Base-by-base conservation (phyloP, 2,329 filamentous ascomycete species). In the Diplodia sapinea region DNA sequence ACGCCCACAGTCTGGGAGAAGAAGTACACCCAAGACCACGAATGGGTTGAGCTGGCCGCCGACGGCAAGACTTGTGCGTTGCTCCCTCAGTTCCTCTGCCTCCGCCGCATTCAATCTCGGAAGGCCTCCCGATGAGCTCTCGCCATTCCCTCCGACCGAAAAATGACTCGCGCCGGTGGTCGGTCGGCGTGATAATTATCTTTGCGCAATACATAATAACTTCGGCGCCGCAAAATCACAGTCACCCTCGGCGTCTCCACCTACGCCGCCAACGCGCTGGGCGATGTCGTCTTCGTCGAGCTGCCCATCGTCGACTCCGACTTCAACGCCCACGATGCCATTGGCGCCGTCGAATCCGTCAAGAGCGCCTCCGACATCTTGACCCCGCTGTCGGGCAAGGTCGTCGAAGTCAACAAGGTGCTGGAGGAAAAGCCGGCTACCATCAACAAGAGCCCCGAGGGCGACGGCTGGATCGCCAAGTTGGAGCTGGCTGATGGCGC, bases 301-400 rank as follows among this genome's bases (percentile, higher is more conserved):
- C 90, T 99, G 36, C 95, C 95, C 67, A 84, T 89, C 72, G 77
- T 85, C 67, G 90, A 88, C 71, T 83, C 89, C 73, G 87, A 90
- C 74, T 86, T 96, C 70, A 81, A 82, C 68, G 86, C 89, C 68
- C 93, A 93, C 75, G 94, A 98, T 77, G 86, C 91, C 71, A 91
- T 98, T 73, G 95, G 95, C 72, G 93, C 94, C 69, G 94, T 99
- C 74, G 95, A 99, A 84, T 97, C 93, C 2, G 95, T 99, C 80
- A 99, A 99, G 86, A 95, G 91, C 70, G 95, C 95, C n/a, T 94
- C 92, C 71, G 95, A 99, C 79, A 97, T 99, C 84, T 91, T 97
- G 82, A 89, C 93, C 15, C 95, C 95, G 20, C 87, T 97, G 72
- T 82, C 86, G 64, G 94, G 94, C 77, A 91, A 83, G 73, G 88